Conservation (phyloP, 108 stramenopile genomes). For the Mediolabrus comicus region DNA sequence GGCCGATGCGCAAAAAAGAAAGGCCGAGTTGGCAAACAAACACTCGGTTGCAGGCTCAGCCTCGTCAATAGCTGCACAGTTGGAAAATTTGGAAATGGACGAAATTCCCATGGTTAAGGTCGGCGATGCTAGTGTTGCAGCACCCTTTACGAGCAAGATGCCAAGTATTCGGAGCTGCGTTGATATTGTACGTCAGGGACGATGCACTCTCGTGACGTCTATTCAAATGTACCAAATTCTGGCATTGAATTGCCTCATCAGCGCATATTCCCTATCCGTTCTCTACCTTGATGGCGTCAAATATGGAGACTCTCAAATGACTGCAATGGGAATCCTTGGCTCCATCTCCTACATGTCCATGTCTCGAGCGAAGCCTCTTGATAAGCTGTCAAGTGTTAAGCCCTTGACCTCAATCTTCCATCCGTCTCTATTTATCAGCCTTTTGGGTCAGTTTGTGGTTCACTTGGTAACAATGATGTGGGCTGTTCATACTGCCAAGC, state of each 20-base stretch:
- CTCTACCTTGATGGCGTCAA: slow-evolving; percentile 97
- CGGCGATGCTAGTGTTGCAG: slow-evolving; percentile 96
- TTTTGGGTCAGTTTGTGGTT: slow-evolving; percentile 91
- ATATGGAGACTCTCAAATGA: slow-evolving; percentile 97
- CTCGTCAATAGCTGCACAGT: slow-evolving; percentile 67
- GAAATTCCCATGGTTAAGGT: slow-evolving; percentile 91
- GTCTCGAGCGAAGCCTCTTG: slow-evolving; percentile 91
- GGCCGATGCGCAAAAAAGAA: slow-evolving; percentile 64
- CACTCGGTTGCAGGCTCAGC: slow-evolving; percentile 67
- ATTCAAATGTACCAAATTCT: slow-evolving; percentile 97
- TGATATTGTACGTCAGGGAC: slow-evolving; percentile 95
- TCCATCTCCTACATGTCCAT: slow-evolving; percentile 94
- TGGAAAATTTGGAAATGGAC: slow-evolving; percentile 80
- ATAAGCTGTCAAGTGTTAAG: slow-evolving; percentile 87
- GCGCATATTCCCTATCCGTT: slow-evolving; percentile 94
- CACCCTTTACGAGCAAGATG: slow-evolving; percentile 96
- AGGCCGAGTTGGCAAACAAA: slow-evolving; percentile 48
- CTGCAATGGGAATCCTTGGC: slow-evolving; percentile 90
- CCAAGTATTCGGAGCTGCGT: slow-evolving; percentile 94
- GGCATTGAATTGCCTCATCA: slow-evolving; percentile 95
- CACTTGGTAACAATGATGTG: slow-evolving; percentile 89
- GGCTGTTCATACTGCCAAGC: slow-evolving; percentile 78
- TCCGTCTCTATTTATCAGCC: slow-evolving; percentile 90
- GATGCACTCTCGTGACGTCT: slow-evolving; percentile 88
- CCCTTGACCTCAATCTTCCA: slow-evolving; percentile 96